phyloP scores from a whole-genome alignment of 2,329 filamentous ascomycete genomes.

The Penicillium hesseltinei region DNA sequence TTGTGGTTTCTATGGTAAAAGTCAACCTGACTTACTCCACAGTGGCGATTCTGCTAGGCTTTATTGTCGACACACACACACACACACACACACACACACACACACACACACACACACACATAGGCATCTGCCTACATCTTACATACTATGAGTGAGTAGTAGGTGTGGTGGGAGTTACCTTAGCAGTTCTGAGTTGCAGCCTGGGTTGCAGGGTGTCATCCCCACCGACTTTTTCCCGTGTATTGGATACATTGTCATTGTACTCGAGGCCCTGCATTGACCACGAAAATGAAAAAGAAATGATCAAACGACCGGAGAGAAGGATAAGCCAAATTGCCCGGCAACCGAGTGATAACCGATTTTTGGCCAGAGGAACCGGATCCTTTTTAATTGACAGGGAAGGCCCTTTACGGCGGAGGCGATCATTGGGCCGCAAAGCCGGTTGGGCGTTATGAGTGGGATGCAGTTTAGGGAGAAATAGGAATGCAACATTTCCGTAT shows the following conservation, averaged over 20 bases:
- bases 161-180: not conserved
- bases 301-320: not conserved
- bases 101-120: not conserved
- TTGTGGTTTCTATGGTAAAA: not conserved
- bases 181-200: not conserved
- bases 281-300: not conserved
- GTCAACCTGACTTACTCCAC: constrained; percentile 2
- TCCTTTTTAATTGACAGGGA: constrained; percentile 3
- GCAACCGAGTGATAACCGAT: not conserved
- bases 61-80: not conserved
- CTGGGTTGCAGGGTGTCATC: constrained; percentile 10
- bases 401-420: constrained; percentile 15
- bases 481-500: not conserved
- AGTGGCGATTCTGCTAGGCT: constrained; percentile 10
- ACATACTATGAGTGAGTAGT: not conserved
- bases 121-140: not conserved
- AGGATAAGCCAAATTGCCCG: not conserved
- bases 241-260: constrained; percentile 23
- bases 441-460: constrained; percentile 15
- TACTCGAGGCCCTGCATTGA: not conserved
- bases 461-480: constrained; percentile 7
- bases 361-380: not conserved
- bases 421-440: constrained; percentile 26
- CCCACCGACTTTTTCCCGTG: constrained; percentile 24
- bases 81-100: not conserved